These are phyloP conservation scores for Ligustrum vulgare DNA, from an alignment of 257 asterid genomes.

Conservation along the genomic window DNA sequence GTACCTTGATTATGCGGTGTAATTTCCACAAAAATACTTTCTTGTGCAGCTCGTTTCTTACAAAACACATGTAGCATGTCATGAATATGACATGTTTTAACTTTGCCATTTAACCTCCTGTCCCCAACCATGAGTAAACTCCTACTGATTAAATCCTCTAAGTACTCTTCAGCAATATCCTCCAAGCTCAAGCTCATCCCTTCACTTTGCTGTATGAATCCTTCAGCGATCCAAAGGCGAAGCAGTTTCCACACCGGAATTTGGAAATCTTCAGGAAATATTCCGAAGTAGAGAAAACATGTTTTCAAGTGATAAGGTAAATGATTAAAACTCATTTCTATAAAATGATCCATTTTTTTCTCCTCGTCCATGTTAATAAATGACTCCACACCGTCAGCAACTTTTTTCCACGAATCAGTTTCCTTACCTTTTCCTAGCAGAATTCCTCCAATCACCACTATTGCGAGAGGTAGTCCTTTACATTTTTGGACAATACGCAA, in stretches of 20 bases:
- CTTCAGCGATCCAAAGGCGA: slow-evolving; percentile 20
- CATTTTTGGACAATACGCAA: slow-evolving; percentile 41
- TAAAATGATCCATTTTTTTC: not conserved
- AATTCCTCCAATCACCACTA: slow-evolving; percentile 16
- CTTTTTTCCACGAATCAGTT: not conserved
- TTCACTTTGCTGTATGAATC: slow-evolving; percentile 13
- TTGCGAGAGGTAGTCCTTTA: slow-evolving; percentile 53
- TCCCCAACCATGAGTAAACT: slow-evolving; percentile 11
- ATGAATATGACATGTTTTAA: slow-evolving; percentile 20
- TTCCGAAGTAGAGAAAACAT: slow-evolving; percentile 26
- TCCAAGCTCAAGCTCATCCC: slow-evolving; percentile 2
- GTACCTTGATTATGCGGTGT: not conserved
- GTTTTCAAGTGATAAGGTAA: slow-evolving; percentile 6
- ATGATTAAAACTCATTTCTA: slow-evolving; percentile 17
- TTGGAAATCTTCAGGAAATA: slow-evolving; percentile 1
- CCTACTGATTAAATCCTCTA: slow-evolving; percentile 19
- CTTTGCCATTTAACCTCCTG: slow-evolving; percentile 17
- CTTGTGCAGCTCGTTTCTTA: slow-evolving; percentile 1
- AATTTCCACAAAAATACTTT: slow-evolving; percentile 12
- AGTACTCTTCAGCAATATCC: slow-evolving; percentile 10
- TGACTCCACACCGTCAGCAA: not conserved
- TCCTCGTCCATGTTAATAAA: not conserved
- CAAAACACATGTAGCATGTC: slow-evolving; percentile 21
- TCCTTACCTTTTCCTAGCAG: not conserved
- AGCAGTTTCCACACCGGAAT: slow-evolving; percentile 13